These are phyloP conservation scores for Helicostylum pulchrum DNA, from an alignment of 192 early-diverging fungal species.

Conservation along the genomic window DNA sequence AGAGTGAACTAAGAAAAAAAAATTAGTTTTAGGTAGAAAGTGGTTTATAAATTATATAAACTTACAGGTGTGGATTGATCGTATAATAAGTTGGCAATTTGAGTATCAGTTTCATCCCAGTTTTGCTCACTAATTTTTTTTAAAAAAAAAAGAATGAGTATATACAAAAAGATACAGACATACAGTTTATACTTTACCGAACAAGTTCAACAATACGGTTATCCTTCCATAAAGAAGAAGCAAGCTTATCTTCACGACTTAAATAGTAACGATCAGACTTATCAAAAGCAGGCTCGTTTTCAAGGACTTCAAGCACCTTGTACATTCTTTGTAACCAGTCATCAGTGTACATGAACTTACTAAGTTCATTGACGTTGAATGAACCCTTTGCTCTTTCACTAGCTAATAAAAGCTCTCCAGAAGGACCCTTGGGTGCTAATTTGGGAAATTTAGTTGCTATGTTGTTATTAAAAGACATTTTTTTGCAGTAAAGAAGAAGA, in stretches of 20 bases:
- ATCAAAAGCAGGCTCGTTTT: constrained; percentile 70
- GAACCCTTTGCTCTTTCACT: constrained; percentile 64
- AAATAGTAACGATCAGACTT: constrained; percentile 68
- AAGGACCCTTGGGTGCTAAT: constrained; percentile 45
- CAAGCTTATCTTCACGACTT: constrained; percentile 67
- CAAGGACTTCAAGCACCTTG: constrained; percentile 58
- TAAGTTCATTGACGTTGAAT: constrained; percentile 64
- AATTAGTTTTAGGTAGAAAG: too few species aligned
- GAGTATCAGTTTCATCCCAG: constrained; percentile 52
- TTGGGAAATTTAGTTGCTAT: constrained; percentile 40
- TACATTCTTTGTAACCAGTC: constrained; percentile 55
- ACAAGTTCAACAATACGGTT: constrained; percentile 60
- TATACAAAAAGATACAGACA: background rate
- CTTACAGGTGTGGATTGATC: constrained; percentile 61
- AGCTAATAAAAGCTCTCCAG: constrained; percentile 50
- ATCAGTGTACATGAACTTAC: constrained; percentile 63
- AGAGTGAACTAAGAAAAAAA: constrained; percentile 53
- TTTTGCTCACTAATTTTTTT: constrained; percentile 48
- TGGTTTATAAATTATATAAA: background rate
- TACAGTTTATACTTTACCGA: constrained; percentile 33
- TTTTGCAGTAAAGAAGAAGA: background rate
- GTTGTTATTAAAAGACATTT: constrained; percentile 26
- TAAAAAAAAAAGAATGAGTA: constrained; percentile 4
- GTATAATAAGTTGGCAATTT: constrained; percentile 48
- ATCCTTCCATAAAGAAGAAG: constrained; percentile 58